Base-by-base conservation (phyloP, 257 asterid species). In the Solanum chaucha region DNA sequence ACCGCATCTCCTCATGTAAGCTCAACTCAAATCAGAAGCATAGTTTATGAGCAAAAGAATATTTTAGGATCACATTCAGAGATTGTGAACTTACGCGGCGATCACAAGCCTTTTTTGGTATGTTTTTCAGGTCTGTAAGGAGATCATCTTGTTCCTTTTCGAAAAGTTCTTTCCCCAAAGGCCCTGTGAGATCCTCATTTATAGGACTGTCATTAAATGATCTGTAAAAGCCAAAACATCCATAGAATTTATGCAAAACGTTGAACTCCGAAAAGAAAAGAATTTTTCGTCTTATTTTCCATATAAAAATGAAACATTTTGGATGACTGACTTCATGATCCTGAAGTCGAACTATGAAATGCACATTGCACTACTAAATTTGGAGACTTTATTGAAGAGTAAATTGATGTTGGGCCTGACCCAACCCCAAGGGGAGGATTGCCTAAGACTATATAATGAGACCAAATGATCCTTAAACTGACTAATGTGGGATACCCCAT, bases 101-200 rank as follows among this genome's bases (percentile, higher is more conserved):
- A 90, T 95, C 99, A 88, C 99, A 95, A 78, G 98, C 98, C 91
- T 95, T 96, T 92, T 96, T 95, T 0, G 99, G 99, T 88, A 97
- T 93, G 92, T 94, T 92, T 90, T 91, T 97, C 85, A 95, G 89
- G 91, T 97, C 98, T 8, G 91, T 5, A 41, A 96, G 96, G 86
- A 97, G 96, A 87, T 96, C 98, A n/a, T 94, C 97, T 72, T 97
- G 99, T 84, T 96, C 99, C 92, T 92, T 97, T 90, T 95, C 99
- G 87, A 96, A 95, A 34, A 97, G 98, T 36, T 90, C 97, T 89
- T 89, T 94, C 51, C 99, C 99, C 36, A 95, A 88, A 51, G 99
- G 98, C 86, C 99, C 98, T 55, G 93, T 87, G 46, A 90, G 92
- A 75, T 88, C 93, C 78, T 87, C 96, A 81, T 93, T 93, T 82